Evolutionary conservation across 1,139 yeast genomes (phyloP), one percentile per base, ranked within the genome.

Genomic region (Pichia sp.): DNA sequence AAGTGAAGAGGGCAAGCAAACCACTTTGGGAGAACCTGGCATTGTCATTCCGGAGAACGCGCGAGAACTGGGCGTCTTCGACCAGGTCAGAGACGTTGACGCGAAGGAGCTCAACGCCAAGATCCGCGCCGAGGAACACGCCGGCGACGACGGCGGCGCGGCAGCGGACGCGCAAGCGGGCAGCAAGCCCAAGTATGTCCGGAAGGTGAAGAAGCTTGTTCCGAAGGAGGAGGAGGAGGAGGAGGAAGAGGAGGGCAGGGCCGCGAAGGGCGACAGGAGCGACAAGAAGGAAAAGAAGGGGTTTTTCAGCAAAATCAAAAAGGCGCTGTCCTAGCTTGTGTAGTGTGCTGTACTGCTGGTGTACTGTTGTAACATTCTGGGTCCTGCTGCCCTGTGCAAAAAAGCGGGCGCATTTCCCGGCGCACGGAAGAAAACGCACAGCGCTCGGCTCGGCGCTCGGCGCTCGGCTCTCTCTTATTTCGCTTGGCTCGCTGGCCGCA

Each of bases 21-120:
- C 72, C 16, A 61, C 76, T 40, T 57, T 69, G 43, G 85, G 85
- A 37, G 86, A 79, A 63, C 82, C 86, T 37, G 86, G 85, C 47
- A 70, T 68, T 63, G 78, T 63, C 52, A 70, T 69, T 64, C 80
- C 69, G 61, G 66, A 61, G 54, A 73, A 69, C 68, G 65, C 71
- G 57, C 71, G 61, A 69, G 77, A 56, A 38, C 79, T 83, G 37
- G 76, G 75, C 44, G 76, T 74, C 39, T 63, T 70, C 43, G 57
- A 63, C 30, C 75, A 79, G 55, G 73, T 80, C 40, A 68, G 77
- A 32, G 60, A 66, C 42, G 73, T 72, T 26, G 71, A 71, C 53
- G 74, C 81, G 39, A 76, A 75, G 61, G 63, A 71, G 26, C 66
- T 77, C 53, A 77, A 77, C 56, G 72, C 64, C 18, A 47, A 44